phyloP scores from a whole-genome alignment of 768 basidiomycete genomes.

The Pisolithus albus region DNA sequence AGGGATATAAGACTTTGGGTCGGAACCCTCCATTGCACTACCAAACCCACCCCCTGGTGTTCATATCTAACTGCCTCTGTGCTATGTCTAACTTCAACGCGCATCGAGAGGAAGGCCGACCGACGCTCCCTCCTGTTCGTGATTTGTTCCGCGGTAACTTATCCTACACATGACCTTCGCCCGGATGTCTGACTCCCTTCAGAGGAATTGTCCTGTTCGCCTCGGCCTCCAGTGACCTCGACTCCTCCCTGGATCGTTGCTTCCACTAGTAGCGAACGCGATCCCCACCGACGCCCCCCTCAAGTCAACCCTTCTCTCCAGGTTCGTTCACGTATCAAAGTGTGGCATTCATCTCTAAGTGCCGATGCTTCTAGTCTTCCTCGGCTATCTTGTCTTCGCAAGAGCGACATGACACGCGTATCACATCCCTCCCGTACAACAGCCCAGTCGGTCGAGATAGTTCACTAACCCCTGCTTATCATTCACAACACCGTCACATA shows the following conservation, averaged over 20 bases:
- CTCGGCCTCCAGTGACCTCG: constrained; percentile 32
- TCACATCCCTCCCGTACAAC: constrained; percentile 7
- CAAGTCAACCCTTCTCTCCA: constrained; percentile 24
- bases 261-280: constrained; percentile 29
- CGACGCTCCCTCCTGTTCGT: constrained; percentile 65
- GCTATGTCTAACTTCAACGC: constrained; percentile 24
- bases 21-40: constrained; percentile 1
- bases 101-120: constrained; percentile 31
- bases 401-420: constrained; percentile 22
- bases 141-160: constrained; percentile 56
- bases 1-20: neutral
- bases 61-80: constrained; percentile 17
- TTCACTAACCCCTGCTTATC: constrained; percentile 17
- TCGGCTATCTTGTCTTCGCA: constrained; percentile 15
- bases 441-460: constrained; percentile 11
- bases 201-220: constrained; percentile 45
- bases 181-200: neutral
- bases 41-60: constrained; percentile 8
- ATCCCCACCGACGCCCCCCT: constrained; percentile 17
- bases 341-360: constrained; percentile 1
- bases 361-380: constrained; percentile 14
- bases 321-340: constrained; percentile 9
- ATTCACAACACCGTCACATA: constrained; percentile 16
- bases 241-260: constrained; percentile 40
- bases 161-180: neutral